Evolutionary conservation across 768 basidiomycete species (phyloP), one percentile per base, ranked within the genome.

Genomic region (Hirschioporus abietinus): DNA sequence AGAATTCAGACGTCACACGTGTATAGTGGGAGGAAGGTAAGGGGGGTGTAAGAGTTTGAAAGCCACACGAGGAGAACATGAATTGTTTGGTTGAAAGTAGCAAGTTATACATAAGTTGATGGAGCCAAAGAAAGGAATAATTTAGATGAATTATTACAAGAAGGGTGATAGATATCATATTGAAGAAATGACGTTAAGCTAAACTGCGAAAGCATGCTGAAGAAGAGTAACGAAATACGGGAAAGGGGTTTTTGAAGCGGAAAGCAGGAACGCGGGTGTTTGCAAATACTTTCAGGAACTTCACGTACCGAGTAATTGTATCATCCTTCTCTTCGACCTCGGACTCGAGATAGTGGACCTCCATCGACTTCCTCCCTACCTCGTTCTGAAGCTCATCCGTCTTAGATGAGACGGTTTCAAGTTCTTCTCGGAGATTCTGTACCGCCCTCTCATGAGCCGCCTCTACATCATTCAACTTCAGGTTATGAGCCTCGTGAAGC

Each of bases 401-500:
- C 72, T 81, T 84, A 27, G 72, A 68, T 66, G 81, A 76, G 15
- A 86, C 78, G 10, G 75, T 76, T 36, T 88, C 86, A 8, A 92
- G 80, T 71, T 92, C 83, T 36, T 83, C 83, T 72, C 77, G 82
- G 63, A 89, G 65, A 52, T 70, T 79, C 70, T 84, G 84, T 62
- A 87, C 73, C 27, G 78, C 79, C 70, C 86, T 87, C 34, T 87
- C 86, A 71, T 91, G 86, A 24, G 84, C 85, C 18, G 88, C 87
- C 73, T 89, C 81, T 65, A 93, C 69, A 76, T 94, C 92, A 64
- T 88, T 79, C 70, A 95, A 74, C 79, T 90, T 94, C 68, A 89
- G 80, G 74, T 90, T 91, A 75, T 95, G 93, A 6, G 93, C 93
- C 74, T 92, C 90, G 69, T 95, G 90, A 72, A 92, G 77, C 72